These are phyloP conservation scores for Colletotrichum incanum DNA, from an alignment of 2,329 filamentous ascomycete species.

Conservation along the genomic window DNA sequence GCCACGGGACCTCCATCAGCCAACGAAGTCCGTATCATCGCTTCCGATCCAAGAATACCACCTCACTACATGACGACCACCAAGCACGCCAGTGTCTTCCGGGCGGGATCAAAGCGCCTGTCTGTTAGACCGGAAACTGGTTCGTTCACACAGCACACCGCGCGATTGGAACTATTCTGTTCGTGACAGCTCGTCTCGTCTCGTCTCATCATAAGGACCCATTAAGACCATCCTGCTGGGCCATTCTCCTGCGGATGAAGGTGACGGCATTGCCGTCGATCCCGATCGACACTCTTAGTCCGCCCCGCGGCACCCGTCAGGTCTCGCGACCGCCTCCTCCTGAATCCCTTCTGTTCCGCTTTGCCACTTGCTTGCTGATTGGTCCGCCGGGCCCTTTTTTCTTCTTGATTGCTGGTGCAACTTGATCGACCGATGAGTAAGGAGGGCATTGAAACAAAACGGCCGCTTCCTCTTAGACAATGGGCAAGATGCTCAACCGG, in stretches of 20 bases:
- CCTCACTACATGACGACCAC: background rate
- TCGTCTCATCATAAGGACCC: slow-evolving; percentile 2
- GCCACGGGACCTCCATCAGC: background rate
- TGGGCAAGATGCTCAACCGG: background rate
- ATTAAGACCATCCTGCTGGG: slow-evolving; percentile 28
- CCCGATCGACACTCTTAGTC: slow-evolving; percentile 30
- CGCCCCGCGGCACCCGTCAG: slow-evolving; percentile 12
- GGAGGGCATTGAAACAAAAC: slow-evolving; percentile 26
- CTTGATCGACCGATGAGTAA: slow-evolving; percentile 25
- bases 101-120: background rate
- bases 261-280: slow-evolving; percentile 39
- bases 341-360: background rate
- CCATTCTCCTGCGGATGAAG: background rate
- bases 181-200: background rate
- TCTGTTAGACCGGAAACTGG: background rate
- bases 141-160: background rate
- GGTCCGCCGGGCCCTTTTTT: background rate
- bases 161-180: background rate
- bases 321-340: slow-evolving; percentile 9
- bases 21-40: slow-evolving; percentile 2
- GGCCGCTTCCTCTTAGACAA: slow-evolving; percentile 10
- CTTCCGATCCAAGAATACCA: slow-evolving; percentile 4
- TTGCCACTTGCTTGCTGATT: slow-evolving; percentile 6
- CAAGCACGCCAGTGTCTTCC: background rate
- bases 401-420: slow-evolving; percentile 8